phyloP scores from a whole-genome alignment of 2,329 filamentous ascomycete genomes.

The Pestalotiopsis sp. region DNA sequence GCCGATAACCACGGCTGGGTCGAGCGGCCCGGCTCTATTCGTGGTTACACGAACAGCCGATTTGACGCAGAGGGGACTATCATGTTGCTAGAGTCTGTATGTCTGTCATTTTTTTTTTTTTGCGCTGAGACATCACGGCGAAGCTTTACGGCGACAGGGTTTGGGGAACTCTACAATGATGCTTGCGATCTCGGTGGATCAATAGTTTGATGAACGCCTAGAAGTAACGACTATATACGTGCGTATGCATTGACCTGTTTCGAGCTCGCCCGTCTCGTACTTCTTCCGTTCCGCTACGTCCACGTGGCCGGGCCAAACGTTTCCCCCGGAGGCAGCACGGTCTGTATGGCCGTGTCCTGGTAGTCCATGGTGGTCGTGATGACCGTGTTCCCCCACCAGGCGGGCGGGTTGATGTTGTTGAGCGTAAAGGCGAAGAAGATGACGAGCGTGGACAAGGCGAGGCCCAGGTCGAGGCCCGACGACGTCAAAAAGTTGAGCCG shows the following conservation, averaged over 20 bases:
- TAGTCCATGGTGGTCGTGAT: slow-evolving; percentile 65
- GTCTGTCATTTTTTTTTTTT: background rate
- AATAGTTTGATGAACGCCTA: background rate
- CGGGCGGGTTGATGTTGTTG: slow-evolving; percentile 61
- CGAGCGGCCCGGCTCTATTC: background rate
- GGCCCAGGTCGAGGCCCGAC: slow-evolving; percentile 69
- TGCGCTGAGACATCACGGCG: background rate
- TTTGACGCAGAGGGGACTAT: too few species aligned
- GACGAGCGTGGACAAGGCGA: slow-evolving; percentile 67
- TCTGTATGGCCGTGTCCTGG: slow-evolving; percentile 60
- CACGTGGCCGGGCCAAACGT: slow-evolving; percentile 64
- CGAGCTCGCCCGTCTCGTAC: background rate
- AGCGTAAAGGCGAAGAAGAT: slow-evolving; percentile 73
- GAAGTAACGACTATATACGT: background rate
- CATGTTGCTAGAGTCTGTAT: background rate
- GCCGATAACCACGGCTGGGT: background rate
- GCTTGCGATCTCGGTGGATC: too few species aligned
- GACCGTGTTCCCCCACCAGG: slow-evolving; percentile 71
- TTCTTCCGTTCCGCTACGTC: slow-evolving; percentile 31
- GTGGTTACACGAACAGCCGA: background rate
- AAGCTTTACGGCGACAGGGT: background rate
- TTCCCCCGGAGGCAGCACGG: slow-evolving; percentile 52
- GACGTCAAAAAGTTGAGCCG: slow-evolving; percentile 74
- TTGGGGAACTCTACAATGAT: too few species aligned
- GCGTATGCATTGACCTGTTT: background rate